Base-by-base conservation (phyloP, 108 stramenopile genomes). In the Nitzschia sp. region DNA sequence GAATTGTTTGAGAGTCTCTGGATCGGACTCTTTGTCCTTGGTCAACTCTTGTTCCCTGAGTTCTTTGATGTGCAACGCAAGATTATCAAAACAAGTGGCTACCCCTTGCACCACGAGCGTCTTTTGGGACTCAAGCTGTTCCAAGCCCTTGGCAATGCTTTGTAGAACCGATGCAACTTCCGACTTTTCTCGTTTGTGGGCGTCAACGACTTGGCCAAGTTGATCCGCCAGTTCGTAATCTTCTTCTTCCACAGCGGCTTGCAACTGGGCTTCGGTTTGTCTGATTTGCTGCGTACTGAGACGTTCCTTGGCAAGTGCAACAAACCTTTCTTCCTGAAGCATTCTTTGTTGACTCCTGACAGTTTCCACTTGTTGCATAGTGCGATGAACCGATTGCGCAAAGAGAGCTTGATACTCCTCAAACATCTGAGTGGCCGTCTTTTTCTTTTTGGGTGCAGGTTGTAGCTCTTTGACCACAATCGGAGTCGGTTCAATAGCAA, bases 201-300 rank as follows among this genome's bases (percentile, higher is more conserved):
- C 68, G 9, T 86, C 86, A 50, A 92, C 78, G 11, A 82, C 79
- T 29, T 64, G 64, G n/a, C 73, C 77, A 17, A 95, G 66, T n/a
- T 73, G 73, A 77, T 91, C 90, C 9, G 94, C 94, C 34, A 82
- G 54, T 63, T 95, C 94, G 73, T 87, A 95, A 58, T 95, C 91
- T 72, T 95, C 94, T 57, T 77, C 66, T 54, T 92, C 94, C 10
- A 81, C 89, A 21, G 94, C 94, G 24, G 63, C 75, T 60, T 69
- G 73, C 63, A 84, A 83, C 53, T 86, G 87, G 12, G 67, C 57
- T 66, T 90, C 86, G 3, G 84, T 80, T 69, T 84, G 80, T 24
- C 80, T 56, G 17, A 83, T 80, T 65, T 90, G 86, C 44, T 86
- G 87, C 10, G 72, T 70, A 7, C 81, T 77, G 43, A 86, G 69